Percentiles rank a stretch among this genome's conserved stretches.
These are phyloP conservation scores for Globisporangium spinosum DNA, from an alignment of 352 stramenopile genomes.

Conservation along the genomic window DNA sequence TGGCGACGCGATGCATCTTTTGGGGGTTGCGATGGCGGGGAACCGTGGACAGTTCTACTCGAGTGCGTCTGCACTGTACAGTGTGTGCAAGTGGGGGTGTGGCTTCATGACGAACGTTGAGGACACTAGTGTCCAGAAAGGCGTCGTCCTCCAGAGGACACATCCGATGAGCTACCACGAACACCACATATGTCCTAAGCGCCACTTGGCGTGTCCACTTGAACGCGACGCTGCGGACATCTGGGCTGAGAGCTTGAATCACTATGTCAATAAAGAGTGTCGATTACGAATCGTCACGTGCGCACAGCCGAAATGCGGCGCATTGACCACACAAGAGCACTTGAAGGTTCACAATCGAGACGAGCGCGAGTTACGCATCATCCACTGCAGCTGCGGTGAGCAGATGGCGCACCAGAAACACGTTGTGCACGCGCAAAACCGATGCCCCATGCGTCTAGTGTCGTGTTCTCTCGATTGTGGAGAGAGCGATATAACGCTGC, in stretches of 20 bases:
- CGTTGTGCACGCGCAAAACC: conserved; percentile 33
- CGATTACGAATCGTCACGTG: conserved; percentile 39
- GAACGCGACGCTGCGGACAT: conserved; percentile 27
- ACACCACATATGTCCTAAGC: conserved; percentile 39
- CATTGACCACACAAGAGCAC: conserved; percentile 20
- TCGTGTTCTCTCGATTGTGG: conserved; percentile 47
- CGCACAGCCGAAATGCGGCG: conserved; percentile 44
- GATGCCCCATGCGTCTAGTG: conserved; percentile 48
- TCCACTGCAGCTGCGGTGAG: conserved; percentile 58
- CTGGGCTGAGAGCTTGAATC: conserved; percentile 44
- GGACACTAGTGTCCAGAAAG: conserved; percentile 24
- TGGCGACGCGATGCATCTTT: conserved; percentile 27
- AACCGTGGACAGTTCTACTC: conserved; percentile 34
- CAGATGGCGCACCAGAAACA: conserved; percentile 51
- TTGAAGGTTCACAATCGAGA: conserved; percentile 29
- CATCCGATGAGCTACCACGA: conserved; percentile 52
- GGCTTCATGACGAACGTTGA: conserved; percentile 42
- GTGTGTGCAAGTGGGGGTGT: conserved; percentile 65
- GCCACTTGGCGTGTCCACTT: conserved; percentile 39
- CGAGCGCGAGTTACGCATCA: conserved; percentile 41
- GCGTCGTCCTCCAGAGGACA: conserved; percentile 26
- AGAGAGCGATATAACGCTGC: conserved; percentile 11
- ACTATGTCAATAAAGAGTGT: conserved; percentile 37
- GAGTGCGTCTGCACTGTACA: conserved; percentile 37
- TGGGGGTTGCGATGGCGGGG: conserved; percentile 45